Evolutionary conservation across 75 land plant genomes (phyloP), one percentile per base, ranked within the genome.

Genomic region (Pseudotsuga menziesii): DNA sequence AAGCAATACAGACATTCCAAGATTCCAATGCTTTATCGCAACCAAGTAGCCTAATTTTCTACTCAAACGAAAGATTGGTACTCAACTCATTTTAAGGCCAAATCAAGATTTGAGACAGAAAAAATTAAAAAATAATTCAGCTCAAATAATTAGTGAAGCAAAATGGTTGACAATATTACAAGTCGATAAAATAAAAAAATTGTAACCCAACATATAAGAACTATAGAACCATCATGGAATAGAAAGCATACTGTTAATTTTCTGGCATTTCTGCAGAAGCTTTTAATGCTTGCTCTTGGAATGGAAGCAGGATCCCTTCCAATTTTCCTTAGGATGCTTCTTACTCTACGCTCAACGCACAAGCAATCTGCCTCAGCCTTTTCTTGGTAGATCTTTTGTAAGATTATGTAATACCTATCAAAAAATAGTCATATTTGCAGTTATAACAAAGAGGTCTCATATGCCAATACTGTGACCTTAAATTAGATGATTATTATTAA

Each of bases 321-420:
- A 79, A 90, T 85, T 77, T 84, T 94, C 80, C 87, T 92, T 59
- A 94, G 76, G 55, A 92, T 94, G 71, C 78, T 77, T 59, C 80
- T 79, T 52, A 89, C 93, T 56, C 81, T 84, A 55, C 79, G 80
- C 75, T 91, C 98, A 71, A 97, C 77, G 11, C 75, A 87, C 63
- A 81, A 75, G 74, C 75, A 84, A 85, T 97, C 98, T 63, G 93
- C 84, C 80, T 97, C 99, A 64, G 99, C 98, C 75, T 92, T 89
- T 12, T 88, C 90, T 81, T 90, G 99, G 76, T 97, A 97, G n/a
- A 92, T 85, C 73, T 88, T 92, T 82, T 97, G 99, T 75, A 97
- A 77, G 67, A 73, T 81, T 11, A 97, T 80, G 80, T 97, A 97
- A 75, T 78, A 89, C 79, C 98, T 95, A 85, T 58, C 81, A 63